Evolutionary conservation across 371 early-diverging fungal genomes (phyloP), one percentile per base, ranked within the genome.

Genomic region (Mucor piriformis): DNA sequence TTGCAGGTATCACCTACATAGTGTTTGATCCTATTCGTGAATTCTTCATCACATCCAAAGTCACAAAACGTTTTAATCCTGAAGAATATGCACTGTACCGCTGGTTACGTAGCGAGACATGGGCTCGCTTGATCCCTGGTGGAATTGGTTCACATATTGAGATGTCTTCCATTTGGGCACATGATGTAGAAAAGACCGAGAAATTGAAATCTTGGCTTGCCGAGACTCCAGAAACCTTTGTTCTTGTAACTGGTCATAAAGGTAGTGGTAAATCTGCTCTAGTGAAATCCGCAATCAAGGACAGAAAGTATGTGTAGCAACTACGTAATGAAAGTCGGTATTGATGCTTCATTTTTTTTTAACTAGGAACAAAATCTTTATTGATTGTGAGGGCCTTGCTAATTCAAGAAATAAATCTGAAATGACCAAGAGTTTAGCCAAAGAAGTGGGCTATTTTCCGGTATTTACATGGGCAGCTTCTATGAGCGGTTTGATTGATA

Each of bases 11-110:
- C 1, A 86, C 95, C 1, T 94, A 92, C 69, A 81, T 88, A 15
- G 73, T 96, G 23, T 95, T 97, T 70, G 97, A 96, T 54, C 97
- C 97, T 1, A 79, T 95, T 50, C 89, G 97, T 23, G 82, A 88
- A 38, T 95, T 92, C 69, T 92, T 88, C 63, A 87, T 95, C 66
- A 84, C 83, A 12, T 91, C 93, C 69, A 89, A 90, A 64, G 74
- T 91, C 51, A 91, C 90, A 0, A 85, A 88, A 32, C 76, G 94
- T 25, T 95, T 91, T 69, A 88, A 86, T 44, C 69, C 83, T 16
- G 71, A 85, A 54, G 83, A 84, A 59, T 88, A 88, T 66, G 73
- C 82, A 2, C 35, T 84, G 10, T 77, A 85, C 63, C 77, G 77
- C 29, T 87, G 88, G 88, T 66, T 87, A n/a, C 79, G 86, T 20